Conservation (phyloP, 495 filamentous ascomycete genomes). For the Chaetomium fimeti region DNA sequence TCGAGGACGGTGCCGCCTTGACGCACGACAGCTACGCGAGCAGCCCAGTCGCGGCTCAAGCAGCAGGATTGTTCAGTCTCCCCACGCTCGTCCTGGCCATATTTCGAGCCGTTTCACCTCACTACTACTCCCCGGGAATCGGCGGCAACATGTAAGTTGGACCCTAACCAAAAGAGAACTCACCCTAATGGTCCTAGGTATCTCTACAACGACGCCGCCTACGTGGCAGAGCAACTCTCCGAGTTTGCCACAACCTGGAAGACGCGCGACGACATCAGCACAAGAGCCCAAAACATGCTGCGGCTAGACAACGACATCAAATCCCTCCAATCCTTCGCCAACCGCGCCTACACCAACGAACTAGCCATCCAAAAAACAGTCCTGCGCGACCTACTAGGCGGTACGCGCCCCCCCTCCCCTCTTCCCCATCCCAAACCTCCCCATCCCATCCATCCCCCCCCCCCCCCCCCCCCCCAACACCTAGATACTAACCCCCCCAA, state of each 20-base stretch:
- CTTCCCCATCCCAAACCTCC: background rate
- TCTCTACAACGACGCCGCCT: constrained; percentile 87
- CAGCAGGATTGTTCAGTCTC: constrained; percentile 70
- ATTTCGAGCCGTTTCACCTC: constrained; percentile 82
- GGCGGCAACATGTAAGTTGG: constrained; percentile 69
- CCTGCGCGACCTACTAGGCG: constrained; percentile 79
- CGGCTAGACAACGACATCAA: constrained; percentile 68
- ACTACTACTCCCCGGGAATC: constrained; percentile 65
- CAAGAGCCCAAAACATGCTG: constrained; percentile 52
- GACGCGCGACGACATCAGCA: constrained; percentile 43
- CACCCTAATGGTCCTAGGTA: constrained; percentile 48
- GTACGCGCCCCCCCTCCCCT: constrained; percentile 47
- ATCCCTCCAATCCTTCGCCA: constrained; percentile 73
- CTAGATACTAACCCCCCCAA: no score
- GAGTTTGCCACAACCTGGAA: constrained; percentile 56
- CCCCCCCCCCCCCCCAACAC: no score
- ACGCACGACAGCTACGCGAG: constrained; percentile 41
- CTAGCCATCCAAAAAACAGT: constrained; percentile 83
- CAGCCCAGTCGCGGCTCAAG: constrained; percentile 64
- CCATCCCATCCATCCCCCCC: constrained; percentile 26
- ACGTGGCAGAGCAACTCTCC: constrained; percentile 71
- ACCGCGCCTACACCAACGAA: constrained; percentile 80
- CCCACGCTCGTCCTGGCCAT: constrained; percentile 83
- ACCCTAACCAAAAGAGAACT: background rate
- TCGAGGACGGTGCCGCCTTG: constrained; percentile 67